phyloP scores from a whole-genome alignment of 75 land plant genomes.

The Sequoiadendron giganteum region DNA sequence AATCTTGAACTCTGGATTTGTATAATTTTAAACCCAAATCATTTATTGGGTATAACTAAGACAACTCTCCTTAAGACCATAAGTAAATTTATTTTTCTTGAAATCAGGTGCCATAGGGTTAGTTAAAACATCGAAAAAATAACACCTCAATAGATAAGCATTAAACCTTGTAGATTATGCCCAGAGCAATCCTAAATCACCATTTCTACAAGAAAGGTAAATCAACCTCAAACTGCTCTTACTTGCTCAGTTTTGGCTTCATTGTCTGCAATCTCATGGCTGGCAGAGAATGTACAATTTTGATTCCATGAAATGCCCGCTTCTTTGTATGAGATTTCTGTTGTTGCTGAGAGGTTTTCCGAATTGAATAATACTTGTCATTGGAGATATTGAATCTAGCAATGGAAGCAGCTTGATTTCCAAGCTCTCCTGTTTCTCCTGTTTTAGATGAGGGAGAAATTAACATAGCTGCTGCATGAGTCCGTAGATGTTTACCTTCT shows the following conservation, averaged over 20 bases:
- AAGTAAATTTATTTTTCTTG: background rate
- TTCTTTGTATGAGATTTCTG: slow-evolving; percentile 80
- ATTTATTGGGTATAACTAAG: background rate
- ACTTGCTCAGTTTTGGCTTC: slow-evolving; percentile 96
- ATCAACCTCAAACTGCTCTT: slow-evolving; percentile 19
- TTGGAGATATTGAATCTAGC: slow-evolving; percentile 88
- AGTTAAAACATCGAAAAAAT: background rate
- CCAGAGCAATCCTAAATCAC: background rate
- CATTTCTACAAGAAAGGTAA: background rate
- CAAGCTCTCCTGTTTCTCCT: slow-evolving; percentile 41
- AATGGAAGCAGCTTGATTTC: slow-evolving; percentile 33
- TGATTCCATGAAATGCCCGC: slow-evolving; percentile 73
- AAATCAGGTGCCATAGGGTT: background rate
- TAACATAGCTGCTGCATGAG: slow-evolving; percentile 91
- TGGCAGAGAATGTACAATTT: slow-evolving; percentile 89
- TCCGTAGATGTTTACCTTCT: slow-evolving; percentile 36
- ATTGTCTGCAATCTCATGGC: slow-evolving; percentile 86
- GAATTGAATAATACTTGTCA: slow-evolving; percentile 85
- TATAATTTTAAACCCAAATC: background rate
- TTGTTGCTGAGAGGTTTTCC: slow-evolving; percentile 75
- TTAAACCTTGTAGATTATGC: background rate
- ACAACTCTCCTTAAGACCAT: background rate
- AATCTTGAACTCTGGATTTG: background rate
- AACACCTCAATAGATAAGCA: background rate
- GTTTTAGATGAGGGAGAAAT: slow-evolving; percentile 36